Base-by-base conservation (phyloP, 2,329 filamentous ascomycete species). In the Tolypocladium nubicola region DNA sequence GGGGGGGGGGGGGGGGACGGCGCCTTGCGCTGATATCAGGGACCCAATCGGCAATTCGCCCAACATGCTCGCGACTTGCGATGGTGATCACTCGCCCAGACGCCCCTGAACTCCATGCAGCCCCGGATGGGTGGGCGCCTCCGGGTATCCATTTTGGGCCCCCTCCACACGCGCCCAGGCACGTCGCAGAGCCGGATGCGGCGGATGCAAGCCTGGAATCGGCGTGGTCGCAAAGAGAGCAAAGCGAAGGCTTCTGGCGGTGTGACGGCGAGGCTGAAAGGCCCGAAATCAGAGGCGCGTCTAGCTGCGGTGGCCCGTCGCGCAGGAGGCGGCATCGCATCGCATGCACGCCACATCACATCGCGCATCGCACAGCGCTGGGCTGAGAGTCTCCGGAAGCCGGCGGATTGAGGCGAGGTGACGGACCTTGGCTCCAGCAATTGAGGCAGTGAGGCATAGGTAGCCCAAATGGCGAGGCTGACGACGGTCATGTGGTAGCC, bases 251-350 rank as follows among this genome's bases (percentile, higher is more conserved):
- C 47, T 4, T 47, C 35, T 53, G 41, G 59, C 53, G 58, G 58
- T 60, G 59, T 59, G 59, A 57, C 59, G 37, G 19, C 30, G 35
- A 40, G 52, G 8, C 56, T 54, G 55, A 56, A 59, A 55, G 56
- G 53, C 23, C 56, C 56, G 53, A 56, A 50, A 21, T 16, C 54
- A 50, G 41, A 14, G 33, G 47, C 47, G 47, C 30, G 47, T 21
- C 30, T 19, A 33, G 10, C 30, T 35, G 47, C 19, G 30, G 47
- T 35, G 47, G 47, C 30, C 30, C 47, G 47, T 50, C 30, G 47
- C 9, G 26, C 47, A 33, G 43, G 43, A 26, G 21, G 43, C 43
- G 43, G 41, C 43, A 26, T 16, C 43, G 43, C 47, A 33, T 50
- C 23, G 45, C 45, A 49, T 49, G 45, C 45, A 49, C 14, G 45